Conservation (phyloP, 768 basidiomycete species). For the Mycena alexandri region DNA sequence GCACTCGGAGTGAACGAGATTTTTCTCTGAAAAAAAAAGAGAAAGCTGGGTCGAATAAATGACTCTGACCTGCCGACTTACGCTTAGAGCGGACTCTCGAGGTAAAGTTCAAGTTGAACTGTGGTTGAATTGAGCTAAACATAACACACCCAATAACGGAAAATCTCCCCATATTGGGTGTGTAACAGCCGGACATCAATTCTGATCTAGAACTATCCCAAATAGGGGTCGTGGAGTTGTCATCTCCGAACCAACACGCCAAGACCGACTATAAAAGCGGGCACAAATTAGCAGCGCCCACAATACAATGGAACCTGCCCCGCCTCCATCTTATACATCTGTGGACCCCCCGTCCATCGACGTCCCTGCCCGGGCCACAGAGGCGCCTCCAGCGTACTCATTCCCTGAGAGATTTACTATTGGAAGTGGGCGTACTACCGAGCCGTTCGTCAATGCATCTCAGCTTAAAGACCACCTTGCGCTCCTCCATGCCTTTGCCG, state of each 20-base stretch:
- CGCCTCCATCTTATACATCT: slow-evolving; percentile 24
- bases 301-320: slow-evolving; percentile 15
- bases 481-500: slow-evolving; percentile 37
- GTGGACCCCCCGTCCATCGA: not conserved
- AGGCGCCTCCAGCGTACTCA: slow-evolving; percentile 45
- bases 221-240: not conserved
- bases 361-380: not conserved
- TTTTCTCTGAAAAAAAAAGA: no score
- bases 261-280: not conserved
- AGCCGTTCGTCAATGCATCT: slow-evolving; percentile 45
- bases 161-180: no score
- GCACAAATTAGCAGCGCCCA: not conserved
- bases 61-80: no score
- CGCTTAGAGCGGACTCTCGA: no score
- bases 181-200: no score
- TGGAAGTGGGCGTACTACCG: slow-evolving; percentile 39
- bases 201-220: no score
- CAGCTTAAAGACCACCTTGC: slow-evolving; percentile 42
- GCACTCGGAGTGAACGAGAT: no score
- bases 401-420: slow-evolving; percentile 47
- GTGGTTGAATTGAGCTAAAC: no score
- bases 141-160: no score
- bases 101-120: no score
- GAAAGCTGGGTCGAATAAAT: no score
- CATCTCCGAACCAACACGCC: not conserved